A percentile compares a stretch with the other conserved stretches of the same genome.
These are phyloP conservation scores for Solanum sparsipilum DNA, from an alignment of 257 asterid species.

Conservation along the genomic window DNA sequence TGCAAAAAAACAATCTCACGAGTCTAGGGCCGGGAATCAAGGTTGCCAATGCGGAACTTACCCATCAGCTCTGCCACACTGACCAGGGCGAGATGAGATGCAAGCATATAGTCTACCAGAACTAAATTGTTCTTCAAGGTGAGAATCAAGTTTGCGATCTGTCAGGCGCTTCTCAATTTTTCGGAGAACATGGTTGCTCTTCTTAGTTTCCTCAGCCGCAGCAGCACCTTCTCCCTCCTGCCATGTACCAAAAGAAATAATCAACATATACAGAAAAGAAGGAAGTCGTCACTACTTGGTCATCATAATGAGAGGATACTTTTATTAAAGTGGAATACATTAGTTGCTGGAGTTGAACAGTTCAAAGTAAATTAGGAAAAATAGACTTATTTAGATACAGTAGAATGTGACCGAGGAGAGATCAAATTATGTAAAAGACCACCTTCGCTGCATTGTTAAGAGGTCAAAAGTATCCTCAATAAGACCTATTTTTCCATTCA, in stretches of 20 bases:
- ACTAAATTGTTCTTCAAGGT: constrained; percentile 18
- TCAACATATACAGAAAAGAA: not conserved
- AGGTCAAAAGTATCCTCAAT: not conserved
- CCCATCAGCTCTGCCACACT: constrained; percentile 22
- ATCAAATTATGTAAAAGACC: not conserved
- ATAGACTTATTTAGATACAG: not conserved
- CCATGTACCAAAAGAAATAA: not conserved
- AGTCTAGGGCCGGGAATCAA: not conserved
- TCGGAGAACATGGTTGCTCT: constrained; percentile 20
- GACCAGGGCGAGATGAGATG: constrained; percentile 25
- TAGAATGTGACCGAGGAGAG: not conserved
- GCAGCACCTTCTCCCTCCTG: constrained; percentile 15
- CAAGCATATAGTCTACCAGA: constrained; percentile 17
- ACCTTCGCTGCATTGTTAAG: not conserved
- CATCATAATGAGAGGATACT: not conserved
- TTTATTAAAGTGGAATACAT: not conserved
- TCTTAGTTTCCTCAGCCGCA: constrained; percentile 13
- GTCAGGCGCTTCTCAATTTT: constrained; percentile 15
- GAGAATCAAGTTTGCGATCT: constrained; percentile 9
- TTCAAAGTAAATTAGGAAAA: not conserved
- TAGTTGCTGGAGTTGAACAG: not conserved
- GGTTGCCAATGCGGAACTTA: not conserved
- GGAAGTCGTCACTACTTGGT: not conserved
- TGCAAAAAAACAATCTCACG: not conserved
- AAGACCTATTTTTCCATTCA: not conserved